Base-by-base conservation (phyloP, 2,329 filamentous ascomycete genomes). In the Trichoderma breve region DNA sequence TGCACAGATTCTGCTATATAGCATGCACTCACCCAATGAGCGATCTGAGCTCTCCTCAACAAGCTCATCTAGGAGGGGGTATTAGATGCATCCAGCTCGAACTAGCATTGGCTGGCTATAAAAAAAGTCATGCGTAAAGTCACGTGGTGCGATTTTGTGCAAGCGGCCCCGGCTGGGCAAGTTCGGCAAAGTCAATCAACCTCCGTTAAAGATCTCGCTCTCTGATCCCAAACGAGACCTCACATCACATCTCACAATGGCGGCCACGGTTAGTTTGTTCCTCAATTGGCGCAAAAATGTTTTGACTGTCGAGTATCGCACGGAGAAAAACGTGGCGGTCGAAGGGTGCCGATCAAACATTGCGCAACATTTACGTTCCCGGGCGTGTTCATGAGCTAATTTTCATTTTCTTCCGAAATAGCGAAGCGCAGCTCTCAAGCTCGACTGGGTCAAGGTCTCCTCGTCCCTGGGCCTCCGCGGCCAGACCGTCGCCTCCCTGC, bases 351-450 rank as follows among this genome's bases (percentile, higher is more conserved):
- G 39, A 47, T 32, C 51, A 28, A 28, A 26, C 47, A 36, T 75
- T 75, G 73, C 76, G 70, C 57, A 47, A 43, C 53, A 68, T 73
- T 73, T 73, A 65, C 73, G 21, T 47, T 24, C 24, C 24, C 24
- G 24, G 24, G 24, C 24, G 24, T 24, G 24, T 24, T 51, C 73
- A 76, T 86, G 86, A 88, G 86, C 87, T 88, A 88, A 88, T 88
- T 88, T 86, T 80, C 76, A 77, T 73, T 76, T 75, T 76, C 73
- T 69, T 65, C 71, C 72, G 74, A 74, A 75, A 83, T 84, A 98
- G 95, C 93, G 94, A 90, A 97, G 94, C 90, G 95, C 95, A 88
- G 95, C 95, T 85, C 90, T 97, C 86, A 99, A 98, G 91, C 90
- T 99, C 89, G 96, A 99, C 91, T 99, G 96, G 96, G 90, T 90